Evolutionary conservation across 176 grass and related monocot genomes (phyloP).

Genomic region (Leersia perrieri): DNA sequence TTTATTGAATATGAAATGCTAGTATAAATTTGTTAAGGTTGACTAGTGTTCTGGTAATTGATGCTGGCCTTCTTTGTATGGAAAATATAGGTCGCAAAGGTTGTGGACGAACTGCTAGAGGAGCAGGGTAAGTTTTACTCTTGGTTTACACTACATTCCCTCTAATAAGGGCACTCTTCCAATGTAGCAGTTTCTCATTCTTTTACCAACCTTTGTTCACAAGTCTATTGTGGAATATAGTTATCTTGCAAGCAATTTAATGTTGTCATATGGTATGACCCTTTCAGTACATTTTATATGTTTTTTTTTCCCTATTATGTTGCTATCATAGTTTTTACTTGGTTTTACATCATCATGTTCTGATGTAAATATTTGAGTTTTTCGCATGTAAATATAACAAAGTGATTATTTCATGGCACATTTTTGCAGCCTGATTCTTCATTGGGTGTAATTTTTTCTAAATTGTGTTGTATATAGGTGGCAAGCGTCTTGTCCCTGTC

Average conservation of each 20-base stretch:
- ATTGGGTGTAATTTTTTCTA: background rate
- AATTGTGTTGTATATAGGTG: slow-evolving; percentile 55
- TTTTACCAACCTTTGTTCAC: background rate
- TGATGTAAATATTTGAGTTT: background rate
- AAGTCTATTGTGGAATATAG: background rate
- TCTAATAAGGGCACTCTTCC: background rate
- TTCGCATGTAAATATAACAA: background rate
- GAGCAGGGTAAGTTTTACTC: slow-evolving; percentile 70
- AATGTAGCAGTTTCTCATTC: background rate
- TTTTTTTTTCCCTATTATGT: background rate
- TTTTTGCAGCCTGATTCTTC: slow-evolving; percentile 2
- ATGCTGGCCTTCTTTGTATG: slow-evolving; percentile 24
- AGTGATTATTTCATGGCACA: background rate
- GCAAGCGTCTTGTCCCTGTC: slow-evolving; percentile 67
- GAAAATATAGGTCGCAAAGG: slow-evolving; percentile 71
- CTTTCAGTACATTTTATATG: background rate
- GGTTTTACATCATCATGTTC: background rate
- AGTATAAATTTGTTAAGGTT: background rate
- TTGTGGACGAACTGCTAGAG: slow-evolving; percentile 69
- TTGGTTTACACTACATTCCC: background rate
- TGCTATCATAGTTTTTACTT: background rate
- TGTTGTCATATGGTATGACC: background rate
- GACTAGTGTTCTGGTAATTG: slow-evolving; percentile 19
- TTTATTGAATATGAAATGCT: slow-evolving; percentile 13
- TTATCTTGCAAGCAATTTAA: background rate